Evolutionary conservation across 345 rosid species (phyloP), one percentile per base, ranked within the genome.

Genomic region (Populus pruinosa): DNA sequence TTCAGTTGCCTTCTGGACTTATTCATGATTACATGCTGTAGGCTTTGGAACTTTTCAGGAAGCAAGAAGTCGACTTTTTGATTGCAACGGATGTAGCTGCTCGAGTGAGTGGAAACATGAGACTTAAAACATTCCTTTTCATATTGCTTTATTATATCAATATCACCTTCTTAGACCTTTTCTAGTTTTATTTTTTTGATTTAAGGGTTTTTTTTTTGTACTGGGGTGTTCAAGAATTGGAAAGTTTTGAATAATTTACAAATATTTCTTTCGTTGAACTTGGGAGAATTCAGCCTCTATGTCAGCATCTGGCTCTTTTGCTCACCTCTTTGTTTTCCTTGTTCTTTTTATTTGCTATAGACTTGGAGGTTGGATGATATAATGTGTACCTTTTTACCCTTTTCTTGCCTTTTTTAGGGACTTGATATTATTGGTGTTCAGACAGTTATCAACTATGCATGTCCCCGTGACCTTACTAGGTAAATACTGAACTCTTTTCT

Each of bases 11-110:
- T 8, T 29, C 39, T 35, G 41, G 29, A 71, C 75, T 81, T 38
- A 84, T 71, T 67, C 18, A 11, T 70, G 75, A 44, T 76, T 80
- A 5, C 70, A 67, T 80, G 79, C 74, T 83, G 61, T 79, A 92
- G 99, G 94, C 99, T 76, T 82, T 93, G 91, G 99, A 93, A 71
- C 91, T 85, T 76, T 96, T 96, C 91, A 87, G 96, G 86, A 94
- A 88, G 90, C 96, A 90, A 81, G 84, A 90, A 86, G 98, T 87
- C 64, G 98, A 96, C 82, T 93, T 93, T 85, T 82, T 96, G 85
- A 89, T 93, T 87, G 98, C 97, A 36, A 93, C 99, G 6, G 97
- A 96, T 84, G 97, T 96, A 67, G 98, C 97, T 72, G 99, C 97
- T 73, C 91, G 98, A 83, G 97, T 96, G 79, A 91, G 99, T 85